Evolutionary conservation across 2,329 filamentous ascomycete genomes (phyloP), one percentile per base, ranked within the genome.

Genomic region (Fusarium irregulare): DNA sequence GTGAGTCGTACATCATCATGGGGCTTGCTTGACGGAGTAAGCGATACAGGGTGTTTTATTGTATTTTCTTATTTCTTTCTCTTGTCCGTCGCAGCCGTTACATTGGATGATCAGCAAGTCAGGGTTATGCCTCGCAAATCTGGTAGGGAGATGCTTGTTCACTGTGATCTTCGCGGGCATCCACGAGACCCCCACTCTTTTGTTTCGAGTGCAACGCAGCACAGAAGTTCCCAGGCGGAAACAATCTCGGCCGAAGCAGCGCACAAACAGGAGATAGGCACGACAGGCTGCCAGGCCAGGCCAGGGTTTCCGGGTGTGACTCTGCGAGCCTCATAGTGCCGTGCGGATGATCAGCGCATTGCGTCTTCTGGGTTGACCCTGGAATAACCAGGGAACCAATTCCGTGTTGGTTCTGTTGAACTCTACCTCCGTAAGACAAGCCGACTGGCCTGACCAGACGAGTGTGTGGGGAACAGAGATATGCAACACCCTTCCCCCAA

Each of bases 101-200:
- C 51, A 71, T 71, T 65, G 56, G 46, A 61, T 57, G 55, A 71
- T 61, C 56, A 65, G 34, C 49, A 32, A 46, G 46, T 48, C 59
- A 51, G 59, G 63, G 60, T 56, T 54, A 61, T 54, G 28, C 59
- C 56, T 71, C 68, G 58, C 68, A 54, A 71, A 70, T 71, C 67
- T 66, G 65, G 41, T 56, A 58, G 55, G 68, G 42, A 64, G 44
- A 27, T 60, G 50, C 68, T n/a, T 47, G 68, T 46, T 23, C 53
- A 23, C 44, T 30, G 57, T 57, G 68, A 70, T 70, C 63, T 68
- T 59, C 60, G 23, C 68, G 64, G 53, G 55, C 50, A 65, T 71
- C 34, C n/a, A 68, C 53, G 57, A 49, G 41, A 49, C 44, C 67
- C 54, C 70, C 50, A 60, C 48, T 42, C 23, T 54, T 56, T 64